A percentile compares a stretch with the other conserved stretches of the same genome.
Conservation (phyloP, 768 basidiomycete genomes). For the Mycena vulgaris region DNA sequence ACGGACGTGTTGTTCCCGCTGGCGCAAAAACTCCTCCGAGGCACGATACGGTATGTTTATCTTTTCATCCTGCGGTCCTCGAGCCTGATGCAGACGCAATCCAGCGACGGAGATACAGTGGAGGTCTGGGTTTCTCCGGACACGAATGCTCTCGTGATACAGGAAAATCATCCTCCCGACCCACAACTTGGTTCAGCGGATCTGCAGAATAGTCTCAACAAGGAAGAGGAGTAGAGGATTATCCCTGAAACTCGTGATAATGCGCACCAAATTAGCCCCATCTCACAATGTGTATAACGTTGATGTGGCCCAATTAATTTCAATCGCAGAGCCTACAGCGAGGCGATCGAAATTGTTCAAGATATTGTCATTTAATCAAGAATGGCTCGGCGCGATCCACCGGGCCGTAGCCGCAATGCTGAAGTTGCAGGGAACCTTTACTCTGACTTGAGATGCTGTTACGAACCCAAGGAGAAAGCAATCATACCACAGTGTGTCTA, state of each 20-base stretch:
- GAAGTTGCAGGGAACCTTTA: conserved; percentile 31
- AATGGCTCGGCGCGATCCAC: conserved; percentile 22
- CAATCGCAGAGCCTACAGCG: too few relatives aligned
- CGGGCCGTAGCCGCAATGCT: conserved; percentile 35
- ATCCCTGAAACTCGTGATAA: too few relatives aligned
- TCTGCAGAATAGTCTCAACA: neutral
- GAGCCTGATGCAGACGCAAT: too few relatives aligned
- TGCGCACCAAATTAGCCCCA: too few relatives aligned
- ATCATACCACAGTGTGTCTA: conserved; percentile 34
- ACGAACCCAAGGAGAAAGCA: too few relatives aligned
- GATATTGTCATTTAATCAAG: neutral
- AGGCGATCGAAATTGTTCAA: neutral
- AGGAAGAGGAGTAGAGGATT: neutral
- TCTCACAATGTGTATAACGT: too few relatives aligned
- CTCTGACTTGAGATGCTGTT: too few relatives aligned
- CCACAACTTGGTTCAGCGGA: conserved; percentile 34
- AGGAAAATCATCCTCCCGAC: conserved; percentile 75
- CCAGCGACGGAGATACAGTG: conserved; percentile 79
- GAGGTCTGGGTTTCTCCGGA: conserved; percentile 63
- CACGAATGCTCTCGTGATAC: conserved; percentile 63
- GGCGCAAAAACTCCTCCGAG: conserved; percentile 82
- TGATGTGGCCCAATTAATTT: too few relatives aligned
- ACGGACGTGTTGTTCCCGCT: conserved; percentile 87
- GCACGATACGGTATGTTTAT: conserved; percentile 76
- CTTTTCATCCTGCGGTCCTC: too few relatives aligned